Base-by-base conservation (phyloP, 495 filamentous ascomycete species). In the Bryoglossum gracile region DNA sequence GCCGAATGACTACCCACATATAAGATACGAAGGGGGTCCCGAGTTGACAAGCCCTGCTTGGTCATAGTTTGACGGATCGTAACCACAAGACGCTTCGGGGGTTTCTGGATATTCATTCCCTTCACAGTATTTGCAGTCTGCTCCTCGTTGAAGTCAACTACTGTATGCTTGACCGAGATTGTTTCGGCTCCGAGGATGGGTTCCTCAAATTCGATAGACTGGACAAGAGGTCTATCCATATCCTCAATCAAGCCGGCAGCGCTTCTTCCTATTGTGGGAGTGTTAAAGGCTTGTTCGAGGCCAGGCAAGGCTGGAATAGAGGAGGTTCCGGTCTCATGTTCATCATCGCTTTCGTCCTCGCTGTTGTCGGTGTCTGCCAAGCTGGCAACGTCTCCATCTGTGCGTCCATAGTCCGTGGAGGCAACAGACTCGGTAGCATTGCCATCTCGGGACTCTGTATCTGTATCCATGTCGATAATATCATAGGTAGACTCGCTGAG, bases 11-110 rank as follows among this genome's bases (percentile, higher is more conserved):
- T 75, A 13, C 85, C 85, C 21, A 85, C 65, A 48, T 87, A 89
- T 3, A 89, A 67, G 19, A 89, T 71, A 23, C 82, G 74, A 42
- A 86, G 81, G 4, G 84, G 81, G 51, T 81, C 81, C 17, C 80
- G 68, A 28, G 80, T 74, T 33, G 74, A 73, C 11, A 89, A 72
- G 26, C 73, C 71, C 30, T 74, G 67, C 41, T 75, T 80, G 32
- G 76, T 79, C 82, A 89, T 86, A 26, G 77, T 86, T 61, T 87
- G 84, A 45, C 83, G 75, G 18, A 87, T 72, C 1, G 81, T 81
- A 36, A 72, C 75, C 50, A 73, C 72, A 17, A 80, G 43, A 23
- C 65, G 67, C 36, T 62, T 65, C 2, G 69, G 65, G 3, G 56
- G 41, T 22, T 57, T 43, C 6, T 56, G 23, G 19, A 69, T 34